Evolutionary conservation across 768 basidiomycete genomes (phyloP), one percentile per base, ranked within the genome.

Genomic region (Russula sp.): DNA sequence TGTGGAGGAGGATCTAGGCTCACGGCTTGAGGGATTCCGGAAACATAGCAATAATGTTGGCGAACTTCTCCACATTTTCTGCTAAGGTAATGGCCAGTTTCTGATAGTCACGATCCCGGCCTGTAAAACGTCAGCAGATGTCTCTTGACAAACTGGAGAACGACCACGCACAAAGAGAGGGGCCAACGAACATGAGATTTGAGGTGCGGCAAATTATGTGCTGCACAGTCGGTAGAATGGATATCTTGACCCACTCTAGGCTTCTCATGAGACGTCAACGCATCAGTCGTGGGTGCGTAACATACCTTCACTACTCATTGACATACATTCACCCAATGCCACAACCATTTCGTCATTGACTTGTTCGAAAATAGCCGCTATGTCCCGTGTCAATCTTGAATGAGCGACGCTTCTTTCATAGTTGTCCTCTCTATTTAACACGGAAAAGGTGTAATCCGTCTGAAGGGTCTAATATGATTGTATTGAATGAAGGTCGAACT

Each of bases 1-100:
- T 29, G 25, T 9, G 4, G 0, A 25, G 20, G 18, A 25, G 16
- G 1, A 22, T 14, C 35, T 1, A 16, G 34, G 18, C 77, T 51
- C 60, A 82, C 81, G 78, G 77, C 65, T 73, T 75, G 22, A 82
- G 57, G 60, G 77, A 70, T n/a, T 63, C 50, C 0, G 81, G 82
- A 58, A 79, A 73, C 13, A 76, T 41, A n/a, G 71, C 71, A 38
- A 82, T 70, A n/a, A 73, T 69, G 1, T 48, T 34, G 0, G 70
- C 70, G 2, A 70, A 68, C 34, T 66, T 73, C 16, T 75, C 58
- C 22, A 81, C 69, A 20, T 76, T 70, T 14, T 71, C 58, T 3
- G 79, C 70, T 53, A 75, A 79, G 34, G 70, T 60, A 18, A 74
- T 68, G 53, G 73, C 74, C n/a, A 79, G 66, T 3, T 69, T 66